Evolutionary conservation across 2,329 filamentous ascomycete genomes (phyloP).

Genomic region (Macrophomina phaseolina): DNA sequence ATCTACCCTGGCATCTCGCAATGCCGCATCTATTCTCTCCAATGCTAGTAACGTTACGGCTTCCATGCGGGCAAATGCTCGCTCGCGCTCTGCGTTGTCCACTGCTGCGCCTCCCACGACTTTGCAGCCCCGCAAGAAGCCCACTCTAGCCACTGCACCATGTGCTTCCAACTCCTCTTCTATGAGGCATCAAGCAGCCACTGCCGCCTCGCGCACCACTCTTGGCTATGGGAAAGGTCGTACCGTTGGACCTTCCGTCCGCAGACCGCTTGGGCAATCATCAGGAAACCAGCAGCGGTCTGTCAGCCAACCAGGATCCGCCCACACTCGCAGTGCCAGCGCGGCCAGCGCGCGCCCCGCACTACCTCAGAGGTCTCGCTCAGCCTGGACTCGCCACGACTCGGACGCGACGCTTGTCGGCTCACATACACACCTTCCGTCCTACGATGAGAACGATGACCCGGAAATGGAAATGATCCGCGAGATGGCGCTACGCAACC

Average conservation of each 20-base stretch:
- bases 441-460: conserved; percentile 32
- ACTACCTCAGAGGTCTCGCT: conserved; percentile 28
- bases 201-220: conserved; percentile 76
- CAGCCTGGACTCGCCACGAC: conserved; percentile 41
- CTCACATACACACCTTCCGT: conserved; percentile 34
- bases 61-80: conserved; percentile 18
- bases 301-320: conserved; percentile 16
- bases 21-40: conserved; percentile 52
- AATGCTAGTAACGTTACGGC: conserved; percentile 12
- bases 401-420: conserved; percentile 41
- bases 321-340: background rate
- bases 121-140: conserved; percentile 41
- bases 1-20: conserved; percentile 61
- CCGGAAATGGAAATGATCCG: conserved; percentile 42
- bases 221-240: conserved; percentile 85
- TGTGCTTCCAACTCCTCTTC: conserved; percentile 48
- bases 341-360: background rate
- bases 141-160: conserved; percentile 31
- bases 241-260: conserved; percentile 48
- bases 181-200: conserved; percentile 65
- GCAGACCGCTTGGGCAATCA: conserved; percentile 36
- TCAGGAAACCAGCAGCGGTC: conserved; percentile 33
- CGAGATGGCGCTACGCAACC: conserved; percentile 34
- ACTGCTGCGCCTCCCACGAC: conserved; percentile 48
- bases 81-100: conserved; percentile 38